These are phyloP conservation scores for Nitzschia sp. DNA, from an alignment of 108 stramenopile genomes.

Conservation along the genomic window DNA sequence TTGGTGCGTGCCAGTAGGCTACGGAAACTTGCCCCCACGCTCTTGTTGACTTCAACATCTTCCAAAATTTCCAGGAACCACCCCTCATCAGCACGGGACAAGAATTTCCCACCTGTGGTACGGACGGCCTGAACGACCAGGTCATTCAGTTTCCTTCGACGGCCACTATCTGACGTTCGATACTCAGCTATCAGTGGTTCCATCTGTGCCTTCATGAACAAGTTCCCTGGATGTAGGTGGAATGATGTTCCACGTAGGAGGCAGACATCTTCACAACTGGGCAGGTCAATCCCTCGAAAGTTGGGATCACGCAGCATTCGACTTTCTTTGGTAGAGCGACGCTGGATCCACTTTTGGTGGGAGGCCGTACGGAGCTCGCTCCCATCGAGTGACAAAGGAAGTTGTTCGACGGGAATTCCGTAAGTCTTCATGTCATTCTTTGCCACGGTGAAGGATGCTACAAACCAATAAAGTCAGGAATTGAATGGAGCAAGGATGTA, in stretches of 20 bases:
- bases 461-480: no score
- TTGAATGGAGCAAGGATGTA: no score
- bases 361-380: neutral
- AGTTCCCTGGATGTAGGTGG: constrained; percentile 3
- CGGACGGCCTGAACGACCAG: neutral
- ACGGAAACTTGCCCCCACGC: constrained; percentile 4
- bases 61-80: constrained; percentile 6
- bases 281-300: constrained; percentile 2
- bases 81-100: neutral
- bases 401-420: constrained; percentile 21
- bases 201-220: constrained; percentile 7
- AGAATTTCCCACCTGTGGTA: neutral
- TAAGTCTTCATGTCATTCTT: constrained; percentile 4
- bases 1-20: neutral
- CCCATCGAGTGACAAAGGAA: constrained; percentile 13
- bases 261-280: constrained; percentile 10
- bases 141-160: neutral
- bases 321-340: constrained; percentile 8
- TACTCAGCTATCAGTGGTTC: neutral
- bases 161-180: neutral
- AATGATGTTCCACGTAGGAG: constrained; percentile 1
- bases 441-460: no score
- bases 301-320: neutral
- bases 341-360: constrained; percentile 1
- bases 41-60: neutral